These are phyloP conservation scores for Salvia miltiorrhiza DNA, from an alignment of 257 asterid genomes.

Conservation along the genomic window DNA sequence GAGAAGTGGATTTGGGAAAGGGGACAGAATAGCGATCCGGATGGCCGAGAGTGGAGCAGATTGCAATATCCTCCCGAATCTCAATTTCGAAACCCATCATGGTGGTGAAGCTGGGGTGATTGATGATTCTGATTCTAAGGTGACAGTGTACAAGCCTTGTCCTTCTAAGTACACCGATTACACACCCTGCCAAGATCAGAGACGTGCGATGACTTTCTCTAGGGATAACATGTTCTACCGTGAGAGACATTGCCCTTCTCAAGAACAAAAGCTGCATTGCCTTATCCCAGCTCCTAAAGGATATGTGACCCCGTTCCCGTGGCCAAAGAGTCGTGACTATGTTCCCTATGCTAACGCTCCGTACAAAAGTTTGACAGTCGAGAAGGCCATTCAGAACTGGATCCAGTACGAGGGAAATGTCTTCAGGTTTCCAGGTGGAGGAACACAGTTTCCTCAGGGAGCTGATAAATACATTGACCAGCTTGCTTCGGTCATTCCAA, in stretches of 20 bases:
- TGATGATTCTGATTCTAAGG: conserved; percentile 33
- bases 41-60: conserved; percentile 38
- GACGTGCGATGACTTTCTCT: conserved; percentile 46
- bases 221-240: conserved; percentile 51
- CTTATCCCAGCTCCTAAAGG: conserved; percentile 63
- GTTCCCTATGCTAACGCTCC: conserved; percentile 67
- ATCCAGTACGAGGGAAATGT: conserved; percentile 61
- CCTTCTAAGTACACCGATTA: conserved; percentile 40
- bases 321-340: conserved; percentile 71
- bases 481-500: conserved; percentile 60
- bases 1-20: conserved; percentile 55
- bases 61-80: conserved; percentile 47
- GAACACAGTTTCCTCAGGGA: conserved; percentile 66
- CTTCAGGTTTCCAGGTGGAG: conserved; percentile 65
- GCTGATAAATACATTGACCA: conserved; percentile 63
- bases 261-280: conserved; percentile 40
- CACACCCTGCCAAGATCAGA: conserved; percentile 62
- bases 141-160: conserved; percentile 39
- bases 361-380: conserved; percentile 57
- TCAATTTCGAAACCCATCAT: conserved; percentile 57
- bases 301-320: conserved; percentile 52
- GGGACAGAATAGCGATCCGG: conserved; percentile 40
- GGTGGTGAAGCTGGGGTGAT: conserved; percentile 38
- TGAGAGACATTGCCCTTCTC: conserved; percentile 55
- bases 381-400: conserved; percentile 70